phyloP scores from a whole-genome alignment of 176 grass and related monocot species.

The Phoenix dactylifera region DNA sequence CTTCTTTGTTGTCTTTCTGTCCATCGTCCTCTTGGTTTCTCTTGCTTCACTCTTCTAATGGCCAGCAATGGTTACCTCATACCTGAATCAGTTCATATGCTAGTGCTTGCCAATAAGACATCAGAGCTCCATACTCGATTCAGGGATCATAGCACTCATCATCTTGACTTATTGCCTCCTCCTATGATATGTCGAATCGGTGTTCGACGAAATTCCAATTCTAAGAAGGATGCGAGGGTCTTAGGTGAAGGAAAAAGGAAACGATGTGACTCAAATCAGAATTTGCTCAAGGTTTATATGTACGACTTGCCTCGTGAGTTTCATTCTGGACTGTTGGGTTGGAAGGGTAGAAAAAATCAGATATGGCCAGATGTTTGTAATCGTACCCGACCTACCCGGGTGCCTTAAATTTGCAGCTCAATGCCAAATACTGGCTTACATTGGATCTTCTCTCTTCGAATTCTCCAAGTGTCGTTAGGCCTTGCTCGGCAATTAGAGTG shows the following conservation, averaged over 20 bases:
- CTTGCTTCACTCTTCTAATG: slow-evolving; percentile 54
- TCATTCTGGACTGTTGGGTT: slow-evolving; percentile 75
- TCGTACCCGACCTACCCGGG: slow-evolving; percentile 61
- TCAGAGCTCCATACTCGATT: neutral
- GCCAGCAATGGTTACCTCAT: slow-evolving; percentile 27
- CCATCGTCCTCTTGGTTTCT: slow-evolving; percentile 38
- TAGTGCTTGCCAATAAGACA: slow-evolving; percentile 10
- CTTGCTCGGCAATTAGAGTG: slow-evolving; percentile 51
- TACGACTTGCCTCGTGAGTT: slow-evolving; percentile 67
- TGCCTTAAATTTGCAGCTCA: slow-evolving; percentile 84
- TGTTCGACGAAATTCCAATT: neutral
- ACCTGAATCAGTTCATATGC: slow-evolving; percentile 21
- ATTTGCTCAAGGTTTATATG: slow-evolving; percentile 50
- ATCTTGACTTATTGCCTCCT: neutral
- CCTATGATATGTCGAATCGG: neutral
- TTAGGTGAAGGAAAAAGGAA: slow-evolving; percentile 7
- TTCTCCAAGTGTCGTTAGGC: slow-evolving; percentile 15
- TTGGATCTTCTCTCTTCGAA: slow-evolving; percentile 62
- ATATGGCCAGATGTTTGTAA: slow-evolving; percentile 50
- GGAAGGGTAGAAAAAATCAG: slow-evolving; percentile 30
- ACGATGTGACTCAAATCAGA: slow-evolving; percentile 28
- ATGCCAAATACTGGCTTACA: slow-evolving; percentile 74
- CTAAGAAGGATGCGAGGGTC: neutral
- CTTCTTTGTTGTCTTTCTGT: slow-evolving; percentile 27
- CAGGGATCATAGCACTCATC: neutral